phyloP scores from a whole-genome alignment of 495 filamentous ascomycete genomes.

The Xylaria acuta region DNA sequence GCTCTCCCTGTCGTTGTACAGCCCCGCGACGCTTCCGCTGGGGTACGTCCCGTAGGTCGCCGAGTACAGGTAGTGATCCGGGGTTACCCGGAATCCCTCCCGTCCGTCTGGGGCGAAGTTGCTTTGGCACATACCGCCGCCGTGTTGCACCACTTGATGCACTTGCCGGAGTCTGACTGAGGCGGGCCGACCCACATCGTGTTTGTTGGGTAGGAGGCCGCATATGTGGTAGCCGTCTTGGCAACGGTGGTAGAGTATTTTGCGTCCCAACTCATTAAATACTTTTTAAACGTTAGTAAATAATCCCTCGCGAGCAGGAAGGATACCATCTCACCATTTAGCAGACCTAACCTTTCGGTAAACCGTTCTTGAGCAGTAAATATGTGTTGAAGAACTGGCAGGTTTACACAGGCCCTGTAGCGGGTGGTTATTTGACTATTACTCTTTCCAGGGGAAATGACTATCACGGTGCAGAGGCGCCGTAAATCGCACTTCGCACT shows the following conservation, averaged over 20 bases:
- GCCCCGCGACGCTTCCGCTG: not conserved
- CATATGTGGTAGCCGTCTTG: not conserved
- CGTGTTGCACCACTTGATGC: not conserved
- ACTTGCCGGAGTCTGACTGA: not conserved
- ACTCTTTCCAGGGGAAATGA: no score
- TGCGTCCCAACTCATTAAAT: not conserved
- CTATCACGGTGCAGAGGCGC: no score
- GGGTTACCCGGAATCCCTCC: not conserved
- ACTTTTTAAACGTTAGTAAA: not conserved
- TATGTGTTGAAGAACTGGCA: slow-evolving; percentile 14
- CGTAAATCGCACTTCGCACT: no score
- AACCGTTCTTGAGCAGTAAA: not conserved
- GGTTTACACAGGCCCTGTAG: not conserved
- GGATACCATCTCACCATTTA: not conserved
- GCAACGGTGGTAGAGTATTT: not conserved
- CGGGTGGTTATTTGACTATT: not conserved
- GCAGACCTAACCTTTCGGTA: slow-evolving; percentile 3
- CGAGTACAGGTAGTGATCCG: not conserved
- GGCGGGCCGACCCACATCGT: not conserved
- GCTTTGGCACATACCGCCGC: not conserved
- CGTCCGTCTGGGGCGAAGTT: not conserved
- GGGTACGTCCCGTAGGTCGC: not conserved
- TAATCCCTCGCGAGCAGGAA: not conserved
- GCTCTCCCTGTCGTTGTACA: not conserved
- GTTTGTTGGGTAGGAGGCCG: not conserved